Base-by-base conservation (phyloP, 2,329 filamentous ascomycete species). In the Fusarium drepaniforme region DNA sequence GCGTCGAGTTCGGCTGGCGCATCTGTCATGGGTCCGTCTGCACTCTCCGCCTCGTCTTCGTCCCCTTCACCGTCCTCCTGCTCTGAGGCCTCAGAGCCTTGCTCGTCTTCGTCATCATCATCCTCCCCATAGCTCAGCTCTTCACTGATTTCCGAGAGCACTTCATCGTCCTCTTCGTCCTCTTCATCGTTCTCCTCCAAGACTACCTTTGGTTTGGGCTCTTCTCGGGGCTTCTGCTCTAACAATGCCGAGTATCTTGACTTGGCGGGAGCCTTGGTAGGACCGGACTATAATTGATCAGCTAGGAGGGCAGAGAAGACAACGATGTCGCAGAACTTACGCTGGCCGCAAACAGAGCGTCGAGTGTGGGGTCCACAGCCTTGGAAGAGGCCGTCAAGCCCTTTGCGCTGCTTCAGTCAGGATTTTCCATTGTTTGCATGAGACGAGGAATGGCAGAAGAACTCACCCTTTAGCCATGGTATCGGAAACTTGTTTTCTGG, bases 301-400 rank as follows among this genome's bases (percentile, higher is more conserved):
- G 77, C 58, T 46, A 59, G 15, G 25, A 65, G 67, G 64, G 49
- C 30, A 51, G 56, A 58, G 57, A 66, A 65, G 25, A 37, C 16
- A 70, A 13, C 40, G 12, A 42, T 53, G 67, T 70, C 63, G 68
- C 65, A 66, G 56, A 69, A 88, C 92, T 85, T 88, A 94, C 93
- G 86, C 93, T 95, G 67, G 88, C 86, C 67, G 92, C 88, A 84
- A 95, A 95, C 44, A 95, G 87, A 71, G 92, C 91, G 79, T 92
- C 88, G 75, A 95, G 86, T 66, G 88, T 85, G 81, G 93, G 92
- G 85, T 95, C 93, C 70, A 95, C 86, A 70, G 88, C 86, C 82
- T 89, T 89, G 67, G 85, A 83, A 40, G 87, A 83, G 72, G 85
- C 86, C 62, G 82, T 75, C 70, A 90, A 77, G 67, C 78, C 77